A percentile compares a stretch with the other conserved stretches of the same genome.
phyloP scores from a whole-genome alignment of 768 basidiomycete genomes.

The Boletus vermiculosoides region DNA sequence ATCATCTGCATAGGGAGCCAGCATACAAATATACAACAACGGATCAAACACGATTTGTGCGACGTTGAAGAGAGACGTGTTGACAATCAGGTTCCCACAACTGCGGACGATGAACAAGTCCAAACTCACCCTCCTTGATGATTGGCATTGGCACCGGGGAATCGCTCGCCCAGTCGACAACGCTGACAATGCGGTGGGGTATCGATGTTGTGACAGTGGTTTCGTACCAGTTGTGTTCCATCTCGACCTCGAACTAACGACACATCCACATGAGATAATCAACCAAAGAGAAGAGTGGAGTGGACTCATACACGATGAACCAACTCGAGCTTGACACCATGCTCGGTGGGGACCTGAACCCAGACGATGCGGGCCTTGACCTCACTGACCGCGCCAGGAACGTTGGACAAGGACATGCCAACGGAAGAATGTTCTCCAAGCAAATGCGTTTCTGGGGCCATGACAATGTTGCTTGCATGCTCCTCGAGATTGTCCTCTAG shows the following conservation, averaged over 20 bases:
- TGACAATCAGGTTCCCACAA: slow-evolving; percentile 6
- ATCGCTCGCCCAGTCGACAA: slow-evolving; percentile 94
- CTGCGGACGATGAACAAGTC: neutral
- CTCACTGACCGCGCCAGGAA: slow-evolving; percentile 75
- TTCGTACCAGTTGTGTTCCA: slow-evolving; percentile 97
- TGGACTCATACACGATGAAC: slow-evolving; percentile 47
- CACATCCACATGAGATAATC: neutral
- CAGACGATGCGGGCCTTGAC: slow-evolving; percentile 82
- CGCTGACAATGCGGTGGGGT: slow-evolving; percentile 82
- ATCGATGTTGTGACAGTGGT: slow-evolving; percentile 69
- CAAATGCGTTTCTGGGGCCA: slow-evolving; percentile 41
- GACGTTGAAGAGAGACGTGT: neutral
- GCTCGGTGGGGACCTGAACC: slow-evolving; percentile 71
- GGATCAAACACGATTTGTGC: neutral
- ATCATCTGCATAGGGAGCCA: slow-evolving; percentile 5
- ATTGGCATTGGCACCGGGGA: slow-evolving; percentile 43
- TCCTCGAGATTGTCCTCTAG: slow-evolving; percentile 50
- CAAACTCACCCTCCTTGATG: slow-evolving; percentile 16
- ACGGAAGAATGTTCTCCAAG: slow-evolving; percentile 44
- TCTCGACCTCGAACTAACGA: slow-evolving; percentile 80
- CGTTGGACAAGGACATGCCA: slow-evolving; percentile 36
- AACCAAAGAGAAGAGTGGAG: neutral
- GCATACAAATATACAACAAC: neutral
- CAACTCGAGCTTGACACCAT: slow-evolving; percentile 63
- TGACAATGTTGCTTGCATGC: slow-evolving; percentile 50